phyloP scores from a whole-genome alignment of 1,284 basidiomycete species.

The Fomitiporia mediterranea region DNA sequence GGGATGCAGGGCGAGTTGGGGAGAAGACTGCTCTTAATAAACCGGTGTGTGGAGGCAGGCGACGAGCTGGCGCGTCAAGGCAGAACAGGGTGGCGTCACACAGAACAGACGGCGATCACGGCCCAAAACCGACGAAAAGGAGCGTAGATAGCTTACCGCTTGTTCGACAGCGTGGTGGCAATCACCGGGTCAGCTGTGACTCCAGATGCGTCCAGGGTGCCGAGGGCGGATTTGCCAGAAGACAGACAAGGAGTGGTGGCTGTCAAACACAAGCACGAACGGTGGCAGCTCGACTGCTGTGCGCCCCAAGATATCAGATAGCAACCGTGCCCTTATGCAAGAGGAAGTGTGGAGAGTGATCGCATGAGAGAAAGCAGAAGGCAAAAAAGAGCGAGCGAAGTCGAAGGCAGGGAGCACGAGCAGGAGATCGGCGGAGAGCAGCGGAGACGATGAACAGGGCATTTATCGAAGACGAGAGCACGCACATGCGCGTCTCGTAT shows the following conservation, averaged over 20 bases:
- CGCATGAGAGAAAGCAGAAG: not conserved
- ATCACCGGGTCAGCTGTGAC: no score
- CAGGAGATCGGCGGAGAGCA: slow-evolving; percentile 1
- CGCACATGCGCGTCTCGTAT: no score
- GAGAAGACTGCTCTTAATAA: no score
- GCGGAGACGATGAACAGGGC: not conserved
- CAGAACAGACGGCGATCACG: slow-evolving; percentile 1
- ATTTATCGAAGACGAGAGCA: no score
- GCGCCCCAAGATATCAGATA: no score
- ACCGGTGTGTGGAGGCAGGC: no score
- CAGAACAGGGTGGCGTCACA: no score
- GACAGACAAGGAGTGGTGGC: not conserved
- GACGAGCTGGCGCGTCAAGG: not conserved
- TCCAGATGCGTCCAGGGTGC: not conserved
- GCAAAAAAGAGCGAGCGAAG: not conserved
- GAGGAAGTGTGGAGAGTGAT: not conserved
- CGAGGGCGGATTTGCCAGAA: not conserved
- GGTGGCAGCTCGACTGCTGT: no score
- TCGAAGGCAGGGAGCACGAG: not conserved
- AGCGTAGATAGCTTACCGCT: no score
- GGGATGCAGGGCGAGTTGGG: not conserved
- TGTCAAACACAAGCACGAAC: no score
- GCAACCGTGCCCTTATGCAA: no score
- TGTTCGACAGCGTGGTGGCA: no score
- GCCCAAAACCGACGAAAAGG: not conserved